A percentile compares a stretch with the other conserved stretches of the same genome.
These are phyloP conservation scores for Penicillium desertorum DNA, from an alignment of 495 filamentous ascomycete genomes.

Conservation along the genomic window DNA sequence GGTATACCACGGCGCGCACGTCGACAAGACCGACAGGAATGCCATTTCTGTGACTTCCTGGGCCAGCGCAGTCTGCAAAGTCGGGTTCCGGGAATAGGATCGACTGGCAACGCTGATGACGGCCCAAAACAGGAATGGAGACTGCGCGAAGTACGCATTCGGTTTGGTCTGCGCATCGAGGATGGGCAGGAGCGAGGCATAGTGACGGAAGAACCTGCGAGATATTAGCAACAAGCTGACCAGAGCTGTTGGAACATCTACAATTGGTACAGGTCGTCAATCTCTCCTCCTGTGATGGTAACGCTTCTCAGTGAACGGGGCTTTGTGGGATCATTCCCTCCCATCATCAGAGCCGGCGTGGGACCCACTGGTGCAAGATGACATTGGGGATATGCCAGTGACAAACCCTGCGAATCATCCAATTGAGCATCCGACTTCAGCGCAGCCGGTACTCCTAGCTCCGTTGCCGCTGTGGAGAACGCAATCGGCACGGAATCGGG, in stretches of 20 bases:
- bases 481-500: slow-evolving; percentile 32
- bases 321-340: slow-evolving; percentile 20
- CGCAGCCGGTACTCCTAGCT: slow-evolving; percentile 22
- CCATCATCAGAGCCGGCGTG: slow-evolving; percentile 13
- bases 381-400: slow-evolving; percentile 21
- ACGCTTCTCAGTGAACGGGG: slow-evolving; percentile 34
- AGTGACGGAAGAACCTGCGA: slow-evolving; percentile 47
- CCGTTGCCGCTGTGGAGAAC: slow-evolving; percentile 33
- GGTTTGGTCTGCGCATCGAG: slow-evolving; percentile 41
- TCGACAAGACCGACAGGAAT: slow-evolving; percentile 40
- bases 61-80: slow-evolving; percentile 39
- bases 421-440: slow-evolving; percentile 8
- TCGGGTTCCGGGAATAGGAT: slow-evolving; percentile 42
- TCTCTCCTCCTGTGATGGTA: slow-evolving; percentile 31
- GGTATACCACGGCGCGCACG: slow-evolving; percentile 42
- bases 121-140: slow-evolving; percentile 52
- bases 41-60: slow-evolving; percentile 47
- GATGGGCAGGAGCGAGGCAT: slow-evolving; percentile 48
- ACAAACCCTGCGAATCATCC: slow-evolving; percentile 15
- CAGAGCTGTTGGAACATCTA: slow-evolving; percentile 10
- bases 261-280: slow-evolving; percentile 42
- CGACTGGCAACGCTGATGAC: slow-evolving; percentile 45
- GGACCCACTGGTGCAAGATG: slow-evolving; percentile 15
- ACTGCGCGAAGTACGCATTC: slow-evolving; percentile 45
- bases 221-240: slow-evolving; percentile 7